phyloP scores from a whole-genome alignment of 2,329 filamentous ascomycete species.

The Hirsutella rhossiliensis region DNA sequence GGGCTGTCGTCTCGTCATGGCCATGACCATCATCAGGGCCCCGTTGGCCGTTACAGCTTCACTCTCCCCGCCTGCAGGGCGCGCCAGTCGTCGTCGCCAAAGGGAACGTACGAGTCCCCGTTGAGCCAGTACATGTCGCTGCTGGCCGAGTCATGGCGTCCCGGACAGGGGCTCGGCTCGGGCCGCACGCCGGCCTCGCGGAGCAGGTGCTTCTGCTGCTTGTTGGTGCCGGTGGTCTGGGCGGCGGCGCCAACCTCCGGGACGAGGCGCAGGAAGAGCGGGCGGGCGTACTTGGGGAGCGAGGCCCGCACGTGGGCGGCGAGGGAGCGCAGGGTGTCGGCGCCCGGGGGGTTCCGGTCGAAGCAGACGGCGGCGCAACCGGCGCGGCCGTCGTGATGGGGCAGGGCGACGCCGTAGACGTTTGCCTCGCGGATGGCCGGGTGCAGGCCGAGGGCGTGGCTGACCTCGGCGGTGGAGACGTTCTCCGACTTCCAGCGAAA shows the following conservation, averaged over 20 bases:
- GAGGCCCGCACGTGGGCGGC: conserved; percentile 42
- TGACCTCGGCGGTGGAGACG: conserved; percentile 71
- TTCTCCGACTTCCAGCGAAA: conserved; percentile 79
- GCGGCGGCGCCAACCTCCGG: conserved; percentile 38
- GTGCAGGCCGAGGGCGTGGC: conserved; percentile 59
- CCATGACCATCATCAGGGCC: too few species aligned
- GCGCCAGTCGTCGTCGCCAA: conserved; percentile 56
- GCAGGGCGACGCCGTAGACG: conserved; percentile 72
- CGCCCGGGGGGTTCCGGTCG: conserved; percentile 29
- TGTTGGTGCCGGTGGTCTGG: conserved; percentile 71
- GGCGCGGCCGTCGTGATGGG: conserved; percentile 71
- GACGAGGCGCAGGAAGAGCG: conserved; percentile 63
- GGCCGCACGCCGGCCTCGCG: conserved; percentile 63
- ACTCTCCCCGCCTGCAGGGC: conserved; percentile 53
- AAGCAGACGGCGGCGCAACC: conserved; percentile 66
- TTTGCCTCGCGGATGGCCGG: conserved; percentile 63
- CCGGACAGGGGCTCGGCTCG: conserved; percentile 15
- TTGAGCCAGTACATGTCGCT: conserved; percentile 55
- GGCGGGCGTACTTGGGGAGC: conserved; percentile 64
- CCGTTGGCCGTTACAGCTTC: conserved; percentile 41
- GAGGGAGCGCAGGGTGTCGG: conserved; percentile 42
- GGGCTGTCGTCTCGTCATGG: too few species aligned
- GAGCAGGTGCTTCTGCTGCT: conserved; percentile 71
- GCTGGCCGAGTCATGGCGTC: too few species aligned
- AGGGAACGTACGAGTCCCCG: conserved; percentile 54